Evolutionary conservation across 2,329 filamentous ascomycete species (phyloP).

Genomic region (Canariomyces notabilis): DNA sequence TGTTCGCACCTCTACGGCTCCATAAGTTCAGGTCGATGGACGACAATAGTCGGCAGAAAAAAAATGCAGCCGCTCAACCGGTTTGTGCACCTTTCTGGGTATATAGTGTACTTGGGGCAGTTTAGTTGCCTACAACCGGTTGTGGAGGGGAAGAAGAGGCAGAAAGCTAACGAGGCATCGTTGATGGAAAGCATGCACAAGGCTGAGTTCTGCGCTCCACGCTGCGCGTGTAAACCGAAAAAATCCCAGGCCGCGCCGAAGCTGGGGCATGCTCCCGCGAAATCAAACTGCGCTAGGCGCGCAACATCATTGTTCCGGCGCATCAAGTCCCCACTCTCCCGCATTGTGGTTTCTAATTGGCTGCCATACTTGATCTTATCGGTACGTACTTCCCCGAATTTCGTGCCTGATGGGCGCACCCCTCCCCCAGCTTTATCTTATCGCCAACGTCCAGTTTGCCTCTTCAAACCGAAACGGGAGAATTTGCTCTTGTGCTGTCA

Average conservation of each 20-base stretch:
- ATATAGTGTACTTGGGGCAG: not conserved
- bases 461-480: too few relatives aligned
- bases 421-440: not conserved
- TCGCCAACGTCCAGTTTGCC: too few relatives aligned
- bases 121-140: not conserved
- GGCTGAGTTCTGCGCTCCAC: conserved; percentile 17
- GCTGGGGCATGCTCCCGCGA: conserved; percentile 32
- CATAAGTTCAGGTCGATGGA: not conserved
- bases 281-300: conserved; percentile 33
- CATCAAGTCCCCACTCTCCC: not conserved
- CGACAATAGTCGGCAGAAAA: not conserved
- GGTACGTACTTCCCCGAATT: not conserved
- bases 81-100: not conserved
- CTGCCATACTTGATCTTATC: conserved; percentile 9
- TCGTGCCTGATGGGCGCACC: not conserved
- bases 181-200: conserved; percentile 1
- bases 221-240: conserved; percentile 21
- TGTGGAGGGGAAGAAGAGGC: not conserved
- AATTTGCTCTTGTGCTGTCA: too few relatives aligned
- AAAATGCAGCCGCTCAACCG: not conserved
- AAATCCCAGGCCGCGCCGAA: conserved; percentile 25
- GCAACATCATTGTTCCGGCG: conserved; percentile 26
- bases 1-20: not conserved
- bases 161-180: not conserved
- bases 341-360: not conserved